These are phyloP conservation scores for Penicillium sp. DNA, from an alignment of 2,329 filamentous ascomycete species.

Conservation along the genomic window DNA sequence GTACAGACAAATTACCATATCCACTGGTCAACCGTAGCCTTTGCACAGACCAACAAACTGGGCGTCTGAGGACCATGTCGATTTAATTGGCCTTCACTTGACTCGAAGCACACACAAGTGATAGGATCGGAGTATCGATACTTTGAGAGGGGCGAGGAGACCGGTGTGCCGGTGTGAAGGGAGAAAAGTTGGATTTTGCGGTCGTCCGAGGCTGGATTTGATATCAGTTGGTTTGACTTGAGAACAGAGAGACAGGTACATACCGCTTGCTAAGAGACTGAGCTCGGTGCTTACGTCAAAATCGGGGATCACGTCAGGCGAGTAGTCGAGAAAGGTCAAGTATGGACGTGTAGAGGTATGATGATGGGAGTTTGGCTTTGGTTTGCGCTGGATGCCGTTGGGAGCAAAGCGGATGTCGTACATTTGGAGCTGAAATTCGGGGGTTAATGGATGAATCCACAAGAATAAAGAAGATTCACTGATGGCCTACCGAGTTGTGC, in stretches of 20 bases:
- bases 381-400: conserved; percentile 26
- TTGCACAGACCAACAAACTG: conserved; percentile 34
- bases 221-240: background rate
- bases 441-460: background rate
- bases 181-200: conserved; percentile 39
- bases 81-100: conserved; percentile 18
- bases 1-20: conserved; percentile 26
- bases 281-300: conserved; percentile 40
- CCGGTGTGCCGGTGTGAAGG: conserved; percentile 34
- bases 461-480: background rate
- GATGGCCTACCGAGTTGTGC: conserved; percentile 28
- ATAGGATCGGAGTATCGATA: conserved; percentile 27
- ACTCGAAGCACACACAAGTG: conserved; percentile 36
- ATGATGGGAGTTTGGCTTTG: conserved; percentile 25
- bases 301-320: conserved; percentile 26
- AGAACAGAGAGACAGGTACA: conserved; percentile 3
- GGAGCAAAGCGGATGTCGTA: conserved; percentile 42
- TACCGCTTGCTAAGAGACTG: conserved; percentile 40
- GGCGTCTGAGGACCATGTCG: conserved; percentile 30
- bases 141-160: conserved; percentile 28
- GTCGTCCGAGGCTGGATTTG: conserved; percentile 31
- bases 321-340: conserved; percentile 36
- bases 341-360: conserved; percentile 37
- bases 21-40: conserved; percentile 39
- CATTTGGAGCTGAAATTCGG: conserved; percentile 35